Evolutionary conservation across 139 green algal species (phyloP), one percentile per base, ranked within the genome.

Genomic region (Chlorella sp.): DNA sequence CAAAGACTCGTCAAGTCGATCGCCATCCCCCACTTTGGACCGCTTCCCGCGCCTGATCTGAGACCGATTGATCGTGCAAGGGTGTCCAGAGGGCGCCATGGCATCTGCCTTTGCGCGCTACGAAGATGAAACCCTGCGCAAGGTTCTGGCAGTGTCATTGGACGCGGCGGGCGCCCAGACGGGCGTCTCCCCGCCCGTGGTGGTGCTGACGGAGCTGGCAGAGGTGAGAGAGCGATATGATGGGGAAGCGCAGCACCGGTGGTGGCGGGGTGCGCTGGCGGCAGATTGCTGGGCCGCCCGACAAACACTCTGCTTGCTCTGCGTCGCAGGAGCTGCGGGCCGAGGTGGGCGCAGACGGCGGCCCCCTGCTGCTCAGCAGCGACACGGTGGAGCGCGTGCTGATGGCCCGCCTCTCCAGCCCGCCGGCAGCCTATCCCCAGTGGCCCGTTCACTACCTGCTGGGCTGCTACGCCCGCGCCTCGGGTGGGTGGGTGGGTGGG

Each of bases 391-490:
- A 97, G 76, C 82, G 87, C 0, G 83, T 88, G 11, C 67, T 97
- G 1, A 90, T 96, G 67, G 86, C 86, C 5, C 82, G 92, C 5
- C 85, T 97, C 35, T 75, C 53, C 69, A 93, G 94, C 53, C 82
- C 86, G 0, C 83, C 90, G 21, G 50, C 76, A 0, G 25, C 79
- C 42, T 92, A 90, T 71, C 76, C 79, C 0, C 86, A 90, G 77
- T 83, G 84, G 51, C 92, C 93, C 0, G 60, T 95, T 15, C 85
- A 93, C 27, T 97, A 96, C 77, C 82, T 97, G 36, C 67, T 94
- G 21, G 83, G 75, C 3, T 93, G 89, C 46, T 84, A 80, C 62
- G 71, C 38, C 5, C 53, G 75, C 17, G 77, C 80, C 5, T 19
- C 62, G 66, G 73, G 81, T 83, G 40, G 4, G 77, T 58, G 29